Conservation (phyloP, 1,139 yeast species). For the Candida anutae region DNA sequence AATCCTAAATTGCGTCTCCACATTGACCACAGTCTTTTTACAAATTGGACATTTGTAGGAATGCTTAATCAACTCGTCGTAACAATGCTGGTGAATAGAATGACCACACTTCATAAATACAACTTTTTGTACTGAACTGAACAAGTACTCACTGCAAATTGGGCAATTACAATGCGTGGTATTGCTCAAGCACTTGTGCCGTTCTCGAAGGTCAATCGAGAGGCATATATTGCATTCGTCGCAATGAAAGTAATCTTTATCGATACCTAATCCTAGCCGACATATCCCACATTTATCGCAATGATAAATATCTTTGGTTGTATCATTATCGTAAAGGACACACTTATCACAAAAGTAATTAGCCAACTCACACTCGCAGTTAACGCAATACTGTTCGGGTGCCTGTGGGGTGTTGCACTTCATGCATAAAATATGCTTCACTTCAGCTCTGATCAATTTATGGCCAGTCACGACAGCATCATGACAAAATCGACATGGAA, state of each 20-base stretch:
- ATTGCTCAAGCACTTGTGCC: constrained; percentile 78
- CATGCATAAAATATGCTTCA: constrained; percentile 74
- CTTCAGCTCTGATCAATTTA: constrained; percentile 53
- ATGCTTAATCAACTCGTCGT: constrained; percentile 68
- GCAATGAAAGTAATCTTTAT: constrained; percentile 87
- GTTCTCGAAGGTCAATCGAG: constrained; percentile 66
- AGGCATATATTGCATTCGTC: constrained; percentile 86
- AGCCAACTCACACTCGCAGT: constrained; percentile 63
- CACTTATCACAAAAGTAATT: constrained; percentile 72
- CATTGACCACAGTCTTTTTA: constrained; percentile 72
- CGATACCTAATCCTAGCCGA: constrained; percentile 79
- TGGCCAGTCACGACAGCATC: constrained; percentile 54
- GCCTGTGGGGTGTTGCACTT: constrained; percentile 66
- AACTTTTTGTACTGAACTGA: constrained; percentile 76
- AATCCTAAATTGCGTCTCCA: constrained; percentile 82
- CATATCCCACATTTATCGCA: constrained; percentile 93
- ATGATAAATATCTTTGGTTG: constrained; percentile 75
- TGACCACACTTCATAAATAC: constrained; percentile 95
- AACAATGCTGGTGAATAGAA: constrained; percentile 82
- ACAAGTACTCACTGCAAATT: constrained; percentile 85
- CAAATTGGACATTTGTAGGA: constrained; percentile 90
- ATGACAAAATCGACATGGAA: constrained; percentile 79
- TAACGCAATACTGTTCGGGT: constrained; percentile 57
- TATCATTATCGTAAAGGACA: constrained; percentile 78
- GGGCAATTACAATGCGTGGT: constrained; percentile 91